These are phyloP conservation scores for Trifolium repens DNA, from an alignment of 306 rosid genomes.

Conservation along the genomic window DNA sequence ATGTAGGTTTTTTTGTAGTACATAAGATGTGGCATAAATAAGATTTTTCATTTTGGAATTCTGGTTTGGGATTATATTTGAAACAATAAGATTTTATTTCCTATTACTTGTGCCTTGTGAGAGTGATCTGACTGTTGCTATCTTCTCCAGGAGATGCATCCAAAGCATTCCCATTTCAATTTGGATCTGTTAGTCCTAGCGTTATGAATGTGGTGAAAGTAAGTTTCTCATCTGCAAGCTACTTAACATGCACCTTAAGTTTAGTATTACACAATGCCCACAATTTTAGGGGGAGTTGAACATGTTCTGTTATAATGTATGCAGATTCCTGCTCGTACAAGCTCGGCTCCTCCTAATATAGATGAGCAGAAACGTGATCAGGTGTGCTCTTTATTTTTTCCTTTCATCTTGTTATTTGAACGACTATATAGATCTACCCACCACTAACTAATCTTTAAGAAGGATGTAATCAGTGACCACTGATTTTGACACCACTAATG, in stretches of 20 bases:
- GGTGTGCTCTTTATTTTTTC: conserved; percentile 49
- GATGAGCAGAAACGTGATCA: conserved; percentile 93
- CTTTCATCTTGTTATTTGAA: conserved; percentile 12
- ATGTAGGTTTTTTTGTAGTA: conserved; percentile 19
- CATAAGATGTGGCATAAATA: conserved; percentile 6
- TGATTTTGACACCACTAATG: not conserved
- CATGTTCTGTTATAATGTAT: conserved; percentile 30
- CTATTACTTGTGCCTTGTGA: conserved; percentile 1
- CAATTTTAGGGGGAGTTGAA: conserved; percentile 21
- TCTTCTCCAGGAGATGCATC: conserved; percentile 69
- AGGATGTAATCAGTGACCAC: conserved; percentile 6
- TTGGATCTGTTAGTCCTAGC: conserved; percentile 86
- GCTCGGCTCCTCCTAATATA: conserved; percentile 97
- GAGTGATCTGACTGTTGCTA: conserved; percentile 39
- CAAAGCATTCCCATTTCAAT: conserved; percentile 69
- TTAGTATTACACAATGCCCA: not conserved
- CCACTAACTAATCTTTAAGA: not conserved
- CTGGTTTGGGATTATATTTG: not conserved
- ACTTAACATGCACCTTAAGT: conserved; percentile 22
- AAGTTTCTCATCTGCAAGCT: conserved; percentile 33
- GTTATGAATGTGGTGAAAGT: conserved; percentile 79
- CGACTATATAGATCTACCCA: conserved; percentile 6
- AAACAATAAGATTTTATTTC: not conserved
- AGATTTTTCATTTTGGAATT: conserved; percentile 7
- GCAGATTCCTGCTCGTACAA: conserved; percentile 95